Base-by-base conservation (phyloP, 345 rosid genomes). In the Streptanthus diversifolius region DNA sequence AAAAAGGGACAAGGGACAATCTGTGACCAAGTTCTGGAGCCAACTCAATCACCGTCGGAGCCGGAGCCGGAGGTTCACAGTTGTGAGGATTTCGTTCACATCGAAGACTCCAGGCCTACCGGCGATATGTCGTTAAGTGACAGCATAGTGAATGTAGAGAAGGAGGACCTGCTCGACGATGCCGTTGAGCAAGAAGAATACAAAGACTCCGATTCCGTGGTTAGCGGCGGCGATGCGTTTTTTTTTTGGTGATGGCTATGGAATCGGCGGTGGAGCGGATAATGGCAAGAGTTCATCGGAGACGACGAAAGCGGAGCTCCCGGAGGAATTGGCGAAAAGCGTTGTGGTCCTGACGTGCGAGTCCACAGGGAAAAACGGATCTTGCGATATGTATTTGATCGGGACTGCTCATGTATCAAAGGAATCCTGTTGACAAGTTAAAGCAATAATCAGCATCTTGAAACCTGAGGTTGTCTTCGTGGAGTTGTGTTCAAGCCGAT, bases 381-480 rank as follows among this genome's bases (percentile, higher is more conserved):
- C 75, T 15, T 95, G 99, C 75, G 86, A 90, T 72, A 98, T 95
- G 8, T 86, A 84, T 68, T 58, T 95, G 80, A 85, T 95, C 44
- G 99, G 97, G 18, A 92, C 98, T 47, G 95, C 93, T 59, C 99
- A 95, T 73, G 97, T 92, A 27, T 95, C 98, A 8, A 81, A 86
- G 80, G 71, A 76, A 76, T 76, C 80, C 0, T 76, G 80, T 76
- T 35, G 61, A 25, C 75, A 92, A 81, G 99, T 95, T 74, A 79
- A 90, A 81, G 92, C 91, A 56, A 76, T 95, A 48, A 77, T 95
- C 74, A 80, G 84, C 75, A 70, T 36, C 80, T 83, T 92, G 85
- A 87, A 88, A 85, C 99, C 99, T 19, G 83, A 95, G 99, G 99
- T 95, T 63, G 97, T 95, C 49, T 92, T 95, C 81, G 73, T 95